Evolutionary conservation across 2,329 filamentous ascomycete genomes (phyloP), one percentile per base, ranked within the genome.

Genomic region (Simplicillium sp.): DNA sequence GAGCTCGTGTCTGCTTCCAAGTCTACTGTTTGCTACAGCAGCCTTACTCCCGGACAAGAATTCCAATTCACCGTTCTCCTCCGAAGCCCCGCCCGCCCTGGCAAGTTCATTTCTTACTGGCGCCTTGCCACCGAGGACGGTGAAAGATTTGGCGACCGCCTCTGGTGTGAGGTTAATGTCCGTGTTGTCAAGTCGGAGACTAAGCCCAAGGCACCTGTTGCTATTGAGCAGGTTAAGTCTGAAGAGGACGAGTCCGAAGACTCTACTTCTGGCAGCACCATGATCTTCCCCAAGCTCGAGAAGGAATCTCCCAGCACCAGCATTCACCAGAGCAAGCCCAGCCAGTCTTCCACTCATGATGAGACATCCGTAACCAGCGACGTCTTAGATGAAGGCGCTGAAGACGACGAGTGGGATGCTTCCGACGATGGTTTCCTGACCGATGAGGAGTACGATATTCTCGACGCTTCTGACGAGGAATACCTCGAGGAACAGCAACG

Each of bases 251-350:
- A 43, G 17, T 34, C 34, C 14, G 53, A 59, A 39, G 18, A 41
- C 20, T 39, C 43, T 7, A 36, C 31, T 13, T 35, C 43, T 31
- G 41, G 37, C 33, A 86, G 82, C 63, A 79, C 81, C 53, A 96
- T 97, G 88, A 89, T 97, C 57, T 97, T 97, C 75, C 92, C 92
- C 45, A 94, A 85, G 62, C 75, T 97, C 32, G 88, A 95, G 52
- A 95, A 94, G 67, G 92, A 97, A 65, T 94, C 88, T 9, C 87
- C 89, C 2, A 71, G 78, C 36, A 73, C 82, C 15, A 94, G 87
- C 65, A 75, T 84, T n/a, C 80, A 94, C 52, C 71, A 86, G 57
- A 69, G 73, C 16, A 55, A 59, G 14, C 65, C 68, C 28, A 74
- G 36, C 11, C 32, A 31, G 20, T 20, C 36, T 3, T 17, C 35